Base-by-base conservation (phyloP, 2,329 filamentous ascomycete genomes). In the Cercospora sp. region DNA sequence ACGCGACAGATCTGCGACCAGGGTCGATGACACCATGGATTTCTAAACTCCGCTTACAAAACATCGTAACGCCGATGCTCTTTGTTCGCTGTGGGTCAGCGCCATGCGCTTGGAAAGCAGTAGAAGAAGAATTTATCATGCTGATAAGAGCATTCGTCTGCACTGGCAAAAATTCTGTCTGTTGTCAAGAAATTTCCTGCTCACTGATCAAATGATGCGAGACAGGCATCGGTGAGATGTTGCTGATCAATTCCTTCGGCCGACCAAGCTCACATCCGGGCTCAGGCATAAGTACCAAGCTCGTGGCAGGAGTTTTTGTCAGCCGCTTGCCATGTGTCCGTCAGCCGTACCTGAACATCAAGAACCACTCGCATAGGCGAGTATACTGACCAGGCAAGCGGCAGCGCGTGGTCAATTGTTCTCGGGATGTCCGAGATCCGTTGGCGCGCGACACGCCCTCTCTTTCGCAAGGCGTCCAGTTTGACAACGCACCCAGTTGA, bases 21-120 rank as follows among this genome's bases (percentile, higher is more conserved):
- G 60, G 60, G 36, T 62, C 55, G 20, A 45, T 48, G 31, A 60
- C 36, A 18, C 12, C 18, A 33, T 60, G 30, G 60, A 48, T 62
- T 62, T 23, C 60, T 62, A 48, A 62, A 62, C 60, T 62, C 60
- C 60, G 60, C 60, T 62, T 13, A 62, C 60, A 48, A 60, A 60
- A 51, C 60, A 40, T 13, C 16, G 55, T 30, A 62, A 45, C 60
- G 23, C 60, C 60, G 60, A 28, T 23, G 16, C 33, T 45, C 26
- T 13, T 45, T 45, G 33, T 62, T 48, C 40, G 60, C 36, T 18
- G 36, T 48, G 60, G 60, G 40, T 23, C 36, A 5, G 12, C 20
- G 18, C 20, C 10, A 53, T 60, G 58, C 58, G 31, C 18, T 40
- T 60, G 58, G 55, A 59, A 59, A 23, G 48, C 48, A 53, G 5